Conservation (phyloP, 169 alveolate genomes). For the Amoebophrya sp. region DNA sequence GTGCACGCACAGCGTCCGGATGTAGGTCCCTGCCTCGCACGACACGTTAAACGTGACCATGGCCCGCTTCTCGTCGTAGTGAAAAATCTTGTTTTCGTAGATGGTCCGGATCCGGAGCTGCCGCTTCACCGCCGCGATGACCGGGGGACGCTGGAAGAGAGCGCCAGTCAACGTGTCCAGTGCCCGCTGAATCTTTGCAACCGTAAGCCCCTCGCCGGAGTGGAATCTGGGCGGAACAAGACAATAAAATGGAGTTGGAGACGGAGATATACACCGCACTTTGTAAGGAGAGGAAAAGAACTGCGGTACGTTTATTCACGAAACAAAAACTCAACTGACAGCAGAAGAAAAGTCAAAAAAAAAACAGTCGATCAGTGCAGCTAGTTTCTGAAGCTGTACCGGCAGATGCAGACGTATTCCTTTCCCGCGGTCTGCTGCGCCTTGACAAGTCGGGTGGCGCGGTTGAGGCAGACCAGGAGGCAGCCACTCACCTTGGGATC, state of each 20-base stretch:
- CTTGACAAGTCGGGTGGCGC: slow-evolving; percentile 98
- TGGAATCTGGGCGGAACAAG: too few species aligned
- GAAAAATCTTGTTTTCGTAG: slow-evolving; percentile 90
- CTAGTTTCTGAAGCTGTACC: neutral
- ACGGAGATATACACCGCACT: too few species aligned
- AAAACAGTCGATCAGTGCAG: too few species aligned
- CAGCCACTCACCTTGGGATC: slow-evolving; percentile 99
- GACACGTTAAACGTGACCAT: slow-evolving; percentile 95
- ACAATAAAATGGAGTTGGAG: too few species aligned
- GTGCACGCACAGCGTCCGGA: slow-evolving; percentile 98
- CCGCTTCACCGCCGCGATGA: slow-evolving; percentile 96
- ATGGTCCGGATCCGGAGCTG: slow-evolving; percentile 95
- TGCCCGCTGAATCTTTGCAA: slow-evolving; percentile 47
- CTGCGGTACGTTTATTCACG: too few species aligned
- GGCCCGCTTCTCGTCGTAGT: slow-evolving; percentile 87
- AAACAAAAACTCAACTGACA: too few species aligned
- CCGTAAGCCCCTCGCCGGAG: neutral
- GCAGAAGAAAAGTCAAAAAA: too few species aligned
- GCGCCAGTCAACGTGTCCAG: slow-evolving; percentile 93
- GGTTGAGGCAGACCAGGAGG: slow-evolving; percentile 92
- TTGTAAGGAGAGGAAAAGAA: too few species aligned
- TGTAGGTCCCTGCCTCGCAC: slow-evolving; percentile 99
- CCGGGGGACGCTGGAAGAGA: slow-evolving; percentile 97
- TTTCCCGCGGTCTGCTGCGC: slow-evolving; percentile 95
- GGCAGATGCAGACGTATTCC: slow-evolving; percentile 88